Conservation (phyloP, 208 protist species). For the Porcisia deanei region DNA sequence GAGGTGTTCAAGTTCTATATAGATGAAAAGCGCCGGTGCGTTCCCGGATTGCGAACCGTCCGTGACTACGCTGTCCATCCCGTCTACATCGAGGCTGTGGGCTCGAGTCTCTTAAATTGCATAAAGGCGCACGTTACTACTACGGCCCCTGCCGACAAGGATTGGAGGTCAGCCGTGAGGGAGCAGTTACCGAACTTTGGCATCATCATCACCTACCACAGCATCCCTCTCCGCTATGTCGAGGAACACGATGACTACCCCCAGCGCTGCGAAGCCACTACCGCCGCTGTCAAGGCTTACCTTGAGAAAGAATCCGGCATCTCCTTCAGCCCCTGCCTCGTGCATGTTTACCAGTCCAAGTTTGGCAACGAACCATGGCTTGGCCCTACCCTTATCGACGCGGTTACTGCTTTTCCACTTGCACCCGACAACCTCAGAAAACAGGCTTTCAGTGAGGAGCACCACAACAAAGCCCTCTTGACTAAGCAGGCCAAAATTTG, state of each 20-base stretch:
- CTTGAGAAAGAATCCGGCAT: slow-evolving; percentile 13
- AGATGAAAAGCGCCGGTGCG: slow-evolving; percentile 20
- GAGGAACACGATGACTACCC: slow-evolving; percentile 41
- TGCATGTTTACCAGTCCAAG: slow-evolving; percentile 51
- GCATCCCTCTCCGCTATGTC: slow-evolving; percentile 38
- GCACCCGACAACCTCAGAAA: neutral
- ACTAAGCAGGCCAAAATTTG: slow-evolving; percentile 18
- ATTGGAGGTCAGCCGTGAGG: slow-evolving; percentile 8
- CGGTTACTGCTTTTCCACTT: slow-evolving; percentile 22
- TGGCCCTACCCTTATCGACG: slow-evolving; percentile 33
- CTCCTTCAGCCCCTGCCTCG: slow-evolving; percentile 14
- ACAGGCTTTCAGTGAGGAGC: slow-evolving; percentile 14
- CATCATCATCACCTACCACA: slow-evolving; percentile 56
- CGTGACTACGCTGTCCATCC: slow-evolving; percentile 47
- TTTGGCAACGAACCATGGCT: slow-evolving; percentile 57
- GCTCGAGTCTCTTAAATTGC: slow-evolving; percentile 11
- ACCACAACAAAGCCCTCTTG: slow-evolving; percentile 7
- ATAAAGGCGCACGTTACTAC: slow-evolving; percentile 16
- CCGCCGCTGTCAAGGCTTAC: slow-evolving; percentile 10
- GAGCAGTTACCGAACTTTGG: slow-evolving; percentile 10
- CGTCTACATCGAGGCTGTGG: slow-evolving; percentile 42
- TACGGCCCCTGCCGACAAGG: neutral
- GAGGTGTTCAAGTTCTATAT: slow-evolving; percentile 38
- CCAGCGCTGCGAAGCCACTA: slow-evolving; percentile 33
- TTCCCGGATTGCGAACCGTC: slow-evolving; percentile 42